Percentiles rank a stretch among this genome's conserved stretches.
Conservation (phyloP, 441 rosid species). For the Syzygium malaccense region DNA sequence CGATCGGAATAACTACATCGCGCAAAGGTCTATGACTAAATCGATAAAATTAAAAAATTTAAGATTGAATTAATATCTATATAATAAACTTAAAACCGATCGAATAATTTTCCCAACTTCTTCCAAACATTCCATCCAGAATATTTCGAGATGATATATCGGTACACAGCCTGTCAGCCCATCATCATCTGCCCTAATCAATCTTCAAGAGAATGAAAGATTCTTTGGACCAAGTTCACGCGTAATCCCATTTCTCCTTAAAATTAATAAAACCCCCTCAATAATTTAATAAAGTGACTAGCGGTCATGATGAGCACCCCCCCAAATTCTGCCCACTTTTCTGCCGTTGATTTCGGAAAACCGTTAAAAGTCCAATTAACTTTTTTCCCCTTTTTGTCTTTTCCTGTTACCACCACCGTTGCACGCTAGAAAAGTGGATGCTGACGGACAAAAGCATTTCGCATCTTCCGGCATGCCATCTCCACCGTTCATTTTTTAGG, state of each 20-base stretch:
- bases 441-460: not conserved
- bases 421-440: not conserved
- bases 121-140: fast-evolving
- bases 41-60: fast-evolving
- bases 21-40: fast-evolving
- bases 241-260: not conserved
- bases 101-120: fast-evolving
- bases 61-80: fast-evolving
- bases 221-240: not conserved
- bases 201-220: not conserved
- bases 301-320: not conserved
- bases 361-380: not conserved
- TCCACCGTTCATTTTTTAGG: not conserved
- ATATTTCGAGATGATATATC: not conserved
- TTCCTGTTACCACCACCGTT: not conserved
- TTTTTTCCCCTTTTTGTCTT: not conserved
- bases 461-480: not conserved
- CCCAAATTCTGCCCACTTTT: not conserved
- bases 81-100: not conserved
- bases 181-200: not conserved
- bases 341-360: not conserved
- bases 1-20: fast-evolving
- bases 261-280: fast-evolving
- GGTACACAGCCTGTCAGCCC: fast-evolving
- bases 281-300: not conserved